Percentiles rank a stretch among this genome's conserved stretches.
These are phyloP conservation scores for Arachnopeziza araneosa DNA, from an alignment of 2,329 filamentous ascomycete species.

Conservation along the genomic window DNA sequence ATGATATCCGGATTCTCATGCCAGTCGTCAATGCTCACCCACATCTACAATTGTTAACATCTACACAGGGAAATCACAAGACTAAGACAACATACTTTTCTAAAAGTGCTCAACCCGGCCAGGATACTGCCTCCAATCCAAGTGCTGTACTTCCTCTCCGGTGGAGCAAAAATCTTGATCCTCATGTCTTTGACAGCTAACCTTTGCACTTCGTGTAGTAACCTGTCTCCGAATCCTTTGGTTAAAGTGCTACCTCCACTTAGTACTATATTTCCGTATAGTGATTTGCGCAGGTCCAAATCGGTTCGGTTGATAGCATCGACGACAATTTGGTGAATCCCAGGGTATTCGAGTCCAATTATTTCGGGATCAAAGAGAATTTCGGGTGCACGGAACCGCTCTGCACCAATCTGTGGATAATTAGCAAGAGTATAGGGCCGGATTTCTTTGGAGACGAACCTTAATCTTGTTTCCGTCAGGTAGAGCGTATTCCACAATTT, in stretches of 20 bases:
- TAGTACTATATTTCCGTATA: slow-evolving; percentile 95
- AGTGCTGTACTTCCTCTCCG: slow-evolving; percentile 96
- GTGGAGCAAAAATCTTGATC: slow-evolving; percentile 98
- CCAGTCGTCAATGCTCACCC: slow-evolving; percentile 99
- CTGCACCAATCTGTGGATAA: slow-evolving; percentile 68
- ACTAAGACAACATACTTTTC: slow-evolving; percentile 63
- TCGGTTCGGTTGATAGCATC: slow-evolving; percentile 94
- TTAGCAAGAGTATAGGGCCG: slow-evolving; percentile 10
- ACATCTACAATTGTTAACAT: slow-evolving; percentile 63
- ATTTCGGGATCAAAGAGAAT: slow-evolving; percentile 97
- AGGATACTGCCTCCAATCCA: slow-evolving; percentile 99
- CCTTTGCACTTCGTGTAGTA: slow-evolving; percentile 86
- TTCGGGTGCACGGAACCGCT: slow-evolving; percentile 92
- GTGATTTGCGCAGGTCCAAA: slow-evolving; percentile 85
- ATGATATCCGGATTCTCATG: slow-evolving; percentile 99
- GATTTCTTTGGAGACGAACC: slow-evolving; percentile 41
- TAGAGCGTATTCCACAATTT: slow-evolving; percentile 79
- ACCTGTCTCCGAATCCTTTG: slow-evolving; percentile 90
- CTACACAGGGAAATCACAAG: background rate
- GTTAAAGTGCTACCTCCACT: slow-evolving; percentile 94
- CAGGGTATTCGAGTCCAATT: slow-evolving; percentile 93
- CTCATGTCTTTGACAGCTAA: slow-evolving; percentile 98
- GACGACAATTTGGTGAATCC: slow-evolving; percentile 95
- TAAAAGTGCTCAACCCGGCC: slow-evolving; percentile 93
- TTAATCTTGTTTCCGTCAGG: slow-evolving; percentile 93